Evolutionary conservation across 2,329 filamentous ascomycete species (phyloP).

Genomic region (Escovopsis weberi): DNA sequence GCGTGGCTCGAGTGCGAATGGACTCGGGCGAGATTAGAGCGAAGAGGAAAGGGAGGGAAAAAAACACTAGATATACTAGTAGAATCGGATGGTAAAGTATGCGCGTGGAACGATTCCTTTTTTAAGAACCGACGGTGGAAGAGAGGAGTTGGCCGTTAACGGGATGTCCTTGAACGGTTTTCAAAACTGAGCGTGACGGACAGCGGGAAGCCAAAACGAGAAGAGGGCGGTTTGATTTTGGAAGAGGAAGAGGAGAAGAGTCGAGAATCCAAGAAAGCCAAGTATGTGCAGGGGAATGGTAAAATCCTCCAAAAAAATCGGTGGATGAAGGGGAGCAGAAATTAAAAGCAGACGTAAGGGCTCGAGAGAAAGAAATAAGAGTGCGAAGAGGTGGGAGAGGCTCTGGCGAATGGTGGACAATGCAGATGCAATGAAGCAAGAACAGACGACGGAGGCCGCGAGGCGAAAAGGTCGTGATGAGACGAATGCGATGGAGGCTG

Average conservation of each 20-base stretch:
- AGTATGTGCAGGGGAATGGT: slow-evolving; percentile 6
- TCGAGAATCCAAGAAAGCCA: slow-evolving; percentile 7
- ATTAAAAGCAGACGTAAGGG: slow-evolving; percentile 2
- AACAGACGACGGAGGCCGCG: slow-evolving; percentile 2
- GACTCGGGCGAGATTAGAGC: slow-evolving; percentile 1
- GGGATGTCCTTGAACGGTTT: background rate
- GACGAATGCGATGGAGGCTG: background rate
- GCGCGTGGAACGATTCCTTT: background rate
- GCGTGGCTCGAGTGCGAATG: background rate
- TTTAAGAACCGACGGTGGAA: background rate
- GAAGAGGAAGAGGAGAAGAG: slow-evolving; percentile 1
- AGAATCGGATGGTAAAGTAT: slow-evolving; percentile 5
- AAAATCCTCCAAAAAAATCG: slow-evolving; percentile 3
- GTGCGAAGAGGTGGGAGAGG: background rate
- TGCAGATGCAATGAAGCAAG: slow-evolving; percentile 1
- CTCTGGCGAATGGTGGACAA: background rate
- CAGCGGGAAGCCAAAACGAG: slow-evolving; percentile 4
- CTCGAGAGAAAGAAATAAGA: background rate
- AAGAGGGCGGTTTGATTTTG: too few species aligned
- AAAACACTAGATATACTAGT: slow-evolving; percentile 5
- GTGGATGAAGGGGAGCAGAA: background rate
- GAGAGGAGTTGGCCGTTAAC: background rate
- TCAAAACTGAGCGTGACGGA: background rate
- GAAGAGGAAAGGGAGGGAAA: slow-evolving; percentile 3
- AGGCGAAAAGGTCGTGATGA: slow-evolving; percentile 1